Base-by-base conservation (phyloP, 371 early-diverging fungal genomes). In the Apophysomyces sp. region DNA sequence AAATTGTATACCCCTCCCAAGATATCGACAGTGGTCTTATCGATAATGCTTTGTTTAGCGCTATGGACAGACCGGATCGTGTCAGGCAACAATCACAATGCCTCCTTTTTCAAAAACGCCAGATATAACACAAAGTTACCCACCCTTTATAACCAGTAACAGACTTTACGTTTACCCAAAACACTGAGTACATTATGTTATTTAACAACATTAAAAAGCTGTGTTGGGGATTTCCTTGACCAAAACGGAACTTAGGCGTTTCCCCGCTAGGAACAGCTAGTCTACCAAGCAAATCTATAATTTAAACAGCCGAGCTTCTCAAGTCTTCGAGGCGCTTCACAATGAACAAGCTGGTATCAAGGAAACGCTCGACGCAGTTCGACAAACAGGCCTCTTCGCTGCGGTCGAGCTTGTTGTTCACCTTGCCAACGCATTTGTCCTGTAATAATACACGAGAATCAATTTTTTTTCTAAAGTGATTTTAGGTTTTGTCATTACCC, bases 351-450 rank as follows among this genome's bases (percentile, higher is more conserved):
- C 84, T 84, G 63, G 89, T 86, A 74, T 93, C 93, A 34, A 93
- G 76, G 74, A 93, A 93, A 57, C 93, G 86, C 40, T 86, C 89
- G 15, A 93, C 92, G 69, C 92, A 92, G 86, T 91, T 91, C 49
- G 86, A 81, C 62, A 93, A 78, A 71, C 93, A 93, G 31, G 83
- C 77, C 63, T 85, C 83, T 68, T 91, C 92, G 39, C 75, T 76
- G 51, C 78, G 78, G 60, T 87, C 87, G 30, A 90, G 75, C 63
- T 84, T 83, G 80, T 86, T 91, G 68, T 85, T 79, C 60, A 89
- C 77, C 67, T 87, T 88, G 63, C 74, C 81, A 63, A 92, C 86
- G 72, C 93, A 92, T 68, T 88, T 88, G 64, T 92, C 91, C 74
- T 74, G 41, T 27, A 31, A 32, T n/a, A 34, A 26, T 3, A 52